Conservation (phyloP, 139 green algal genomes). For the Closterium sp. region DNA sequence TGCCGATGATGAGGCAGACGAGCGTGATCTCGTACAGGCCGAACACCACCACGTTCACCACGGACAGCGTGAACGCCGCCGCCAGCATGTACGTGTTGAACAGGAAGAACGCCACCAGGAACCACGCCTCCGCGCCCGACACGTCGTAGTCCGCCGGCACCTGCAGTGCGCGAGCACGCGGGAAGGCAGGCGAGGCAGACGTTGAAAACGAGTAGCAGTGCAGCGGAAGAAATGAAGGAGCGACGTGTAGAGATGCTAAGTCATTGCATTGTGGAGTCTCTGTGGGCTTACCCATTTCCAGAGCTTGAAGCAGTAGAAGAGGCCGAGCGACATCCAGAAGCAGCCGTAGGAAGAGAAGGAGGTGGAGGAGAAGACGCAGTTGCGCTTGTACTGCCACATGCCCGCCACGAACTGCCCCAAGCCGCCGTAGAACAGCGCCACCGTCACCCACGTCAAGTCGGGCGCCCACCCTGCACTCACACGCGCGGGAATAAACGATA, state of each 20-base stretch:
- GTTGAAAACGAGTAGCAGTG: too few relatives aligned
- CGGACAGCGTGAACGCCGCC: not conserved
- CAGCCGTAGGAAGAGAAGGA: conserved; percentile 29
- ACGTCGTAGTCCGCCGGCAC: not conserved
- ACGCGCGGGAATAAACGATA: not conserved
- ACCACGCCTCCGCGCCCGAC: not conserved
- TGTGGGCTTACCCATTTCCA: not conserved
- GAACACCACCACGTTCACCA: not conserved
- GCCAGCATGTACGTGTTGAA: conserved; percentile 10
- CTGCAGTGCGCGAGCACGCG: too few relatives aligned
- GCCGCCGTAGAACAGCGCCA: conserved; percentile 42
- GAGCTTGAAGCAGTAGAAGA: conserved; percentile 3
- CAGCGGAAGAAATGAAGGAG: too few relatives aligned
- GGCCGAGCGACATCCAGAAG: not conserved
- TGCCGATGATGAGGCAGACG: not conserved
- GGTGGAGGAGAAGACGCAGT: conserved; percentile 38
- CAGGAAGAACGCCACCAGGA: conserved; percentile 7
- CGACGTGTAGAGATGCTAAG: too few relatives aligned
- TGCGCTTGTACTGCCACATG: conserved; percentile 36
- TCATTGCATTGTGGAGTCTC: too few relatives aligned
- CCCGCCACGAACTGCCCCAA: conserved; percentile 27
- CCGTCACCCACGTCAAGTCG: conserved; percentile 10
- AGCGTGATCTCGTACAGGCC: not conserved
- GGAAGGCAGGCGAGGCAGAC: too few relatives aligned
- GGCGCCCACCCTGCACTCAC: conserved; percentile 6